phyloP scores from a whole-genome alignment of 192 early-diverging fungal genomes.

The Rhizophagus clarus region DNA sequence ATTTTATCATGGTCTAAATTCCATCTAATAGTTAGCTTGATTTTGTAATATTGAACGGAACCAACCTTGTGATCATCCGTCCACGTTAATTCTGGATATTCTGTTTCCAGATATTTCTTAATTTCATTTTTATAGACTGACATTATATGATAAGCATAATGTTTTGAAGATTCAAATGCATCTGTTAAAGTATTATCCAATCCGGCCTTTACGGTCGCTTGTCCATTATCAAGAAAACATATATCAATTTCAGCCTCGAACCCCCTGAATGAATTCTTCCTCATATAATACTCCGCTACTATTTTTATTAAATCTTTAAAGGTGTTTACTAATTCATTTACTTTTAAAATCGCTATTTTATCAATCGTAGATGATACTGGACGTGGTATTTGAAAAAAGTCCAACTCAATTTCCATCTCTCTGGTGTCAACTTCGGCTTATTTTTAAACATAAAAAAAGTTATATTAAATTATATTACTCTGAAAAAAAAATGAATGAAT shows the following conservation, averaged over 20 bases:
- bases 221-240: slow-evolving; percentile 13
- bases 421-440: too few species aligned
- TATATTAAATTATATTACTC: neutral
- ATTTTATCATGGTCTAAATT: neutral
- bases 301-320: slow-evolving; percentile 4
- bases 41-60: slow-evolving; percentile 6
- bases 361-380: neutral
- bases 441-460: neutral
- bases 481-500: neutral
- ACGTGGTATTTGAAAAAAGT: slow-evolving; percentile 27
- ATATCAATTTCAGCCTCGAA: neutral
- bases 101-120: neutral
- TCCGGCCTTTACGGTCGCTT: neutral
- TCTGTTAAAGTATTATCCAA: neutral
- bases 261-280: neutral
- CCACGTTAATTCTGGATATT: slow-evolving; percentile 14
- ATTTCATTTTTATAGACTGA: neutral
- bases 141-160: slow-evolving; percentile 13
- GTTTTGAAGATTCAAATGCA: neutral
- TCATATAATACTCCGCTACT: slow-evolving; percentile 6
- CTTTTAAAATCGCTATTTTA: neutral
- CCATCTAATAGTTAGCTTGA: neutral
- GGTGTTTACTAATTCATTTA: neutral
- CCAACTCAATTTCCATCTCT: slow-evolving; percentile 4
- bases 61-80: slow-evolving; percentile 4